Conservation (phyloP, 495 filamentous ascomycete species). For the Aspergillus kassunensis region DNA sequence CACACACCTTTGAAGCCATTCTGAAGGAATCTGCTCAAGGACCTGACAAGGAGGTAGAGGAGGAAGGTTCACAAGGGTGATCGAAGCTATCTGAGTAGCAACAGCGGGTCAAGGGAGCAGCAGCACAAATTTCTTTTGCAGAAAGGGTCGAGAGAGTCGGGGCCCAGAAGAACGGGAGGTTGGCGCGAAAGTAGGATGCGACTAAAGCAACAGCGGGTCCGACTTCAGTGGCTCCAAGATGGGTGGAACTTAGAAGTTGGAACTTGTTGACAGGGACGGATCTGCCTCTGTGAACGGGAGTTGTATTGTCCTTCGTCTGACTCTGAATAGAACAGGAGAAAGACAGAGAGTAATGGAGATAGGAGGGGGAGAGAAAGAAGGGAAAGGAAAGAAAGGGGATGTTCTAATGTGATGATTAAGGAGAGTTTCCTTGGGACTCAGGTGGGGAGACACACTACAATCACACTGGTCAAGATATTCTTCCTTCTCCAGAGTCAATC, state of each 20-base stretch:
- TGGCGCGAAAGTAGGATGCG: conserved; percentile 24
- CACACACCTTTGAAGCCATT: conserved; percentile 30
- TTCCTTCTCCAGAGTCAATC: background rate
- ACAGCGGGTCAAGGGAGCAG: conserved; percentile 26
- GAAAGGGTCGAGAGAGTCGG: conserved; percentile 25
- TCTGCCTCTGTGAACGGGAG: no score
- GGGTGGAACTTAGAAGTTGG: conserved; percentile 29
- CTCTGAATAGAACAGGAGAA: no score
- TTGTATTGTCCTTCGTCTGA: no score
- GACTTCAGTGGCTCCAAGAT: no score
- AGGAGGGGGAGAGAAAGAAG: conserved; percentile 17
- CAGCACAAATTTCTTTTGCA: conserved; percentile 30
- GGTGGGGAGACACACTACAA: conserved; percentile 9
- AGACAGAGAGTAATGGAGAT: conserved; percentile 13
- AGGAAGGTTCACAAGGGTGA: conserved; percentile 15
- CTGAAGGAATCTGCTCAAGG: conserved; percentile 14
- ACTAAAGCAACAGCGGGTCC: conserved; percentile 29
- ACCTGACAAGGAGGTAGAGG: conserved; percentile 6
- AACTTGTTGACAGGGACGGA: no score
- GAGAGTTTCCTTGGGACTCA: no score
- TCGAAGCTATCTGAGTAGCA: conserved; percentile 27
- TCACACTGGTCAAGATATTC: background rate
- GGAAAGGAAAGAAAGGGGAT: conserved; percentile 18
- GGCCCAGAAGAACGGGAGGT: conserved; percentile 29
- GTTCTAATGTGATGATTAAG: conserved; percentile 16